Evolutionary conservation across 1,284 basidiomycete genomes (phyloP).

Genomic region (Ganoderma lucidum): DNA sequence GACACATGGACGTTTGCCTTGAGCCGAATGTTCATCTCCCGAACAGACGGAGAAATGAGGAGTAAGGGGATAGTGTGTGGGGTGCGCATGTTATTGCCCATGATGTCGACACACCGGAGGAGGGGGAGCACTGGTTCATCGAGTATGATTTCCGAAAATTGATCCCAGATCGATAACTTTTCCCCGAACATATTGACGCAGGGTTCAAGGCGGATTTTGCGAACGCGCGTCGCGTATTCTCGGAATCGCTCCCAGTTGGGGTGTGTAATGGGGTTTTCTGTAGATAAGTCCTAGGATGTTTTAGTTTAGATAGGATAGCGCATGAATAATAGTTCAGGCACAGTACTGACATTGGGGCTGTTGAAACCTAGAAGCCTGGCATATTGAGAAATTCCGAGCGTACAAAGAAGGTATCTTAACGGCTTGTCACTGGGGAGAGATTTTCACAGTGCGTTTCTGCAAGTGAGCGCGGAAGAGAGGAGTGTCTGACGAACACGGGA

Average conservation of each 20-base stretch:
- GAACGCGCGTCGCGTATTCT: neutral
- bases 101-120: neutral
- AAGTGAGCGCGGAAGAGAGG: neutral
- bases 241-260: conserved; percentile 5
- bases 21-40: neutral
- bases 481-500: neutral
- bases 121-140: neutral
- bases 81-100: neutral
- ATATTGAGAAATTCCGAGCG: neutral
- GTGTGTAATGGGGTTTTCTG: neutral
- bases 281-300: neutral
- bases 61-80: neutral
- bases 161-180: neutral
- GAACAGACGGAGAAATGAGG: neutral
- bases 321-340: neutral
- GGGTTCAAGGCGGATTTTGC: neutral
- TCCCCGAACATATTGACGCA: neutral
- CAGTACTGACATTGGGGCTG: neutral
- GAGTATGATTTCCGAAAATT: neutral
- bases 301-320: neutral
- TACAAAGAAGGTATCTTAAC: neutral
- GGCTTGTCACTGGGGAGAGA: neutral
- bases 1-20: neutral
- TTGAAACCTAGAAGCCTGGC: neutral
- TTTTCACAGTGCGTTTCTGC: conserved; percentile 3